Conservation (phyloP, 352 stramenopile species). For the Elongisporangium prolatum region DNA sequence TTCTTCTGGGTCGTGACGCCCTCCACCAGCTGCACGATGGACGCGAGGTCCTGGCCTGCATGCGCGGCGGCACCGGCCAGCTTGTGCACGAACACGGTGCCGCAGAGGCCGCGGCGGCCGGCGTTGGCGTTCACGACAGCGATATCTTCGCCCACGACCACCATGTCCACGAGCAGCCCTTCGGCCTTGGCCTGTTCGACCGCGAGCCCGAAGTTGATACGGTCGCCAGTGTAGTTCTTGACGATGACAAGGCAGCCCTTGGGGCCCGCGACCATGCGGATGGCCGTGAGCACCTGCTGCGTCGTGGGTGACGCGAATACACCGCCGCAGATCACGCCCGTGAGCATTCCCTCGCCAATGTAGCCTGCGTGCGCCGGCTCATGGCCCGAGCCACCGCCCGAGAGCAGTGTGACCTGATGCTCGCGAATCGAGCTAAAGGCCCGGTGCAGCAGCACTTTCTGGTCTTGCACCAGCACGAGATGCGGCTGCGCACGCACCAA, state of each 20-base stretch:
- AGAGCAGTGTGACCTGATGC: constrained; percentile 74
- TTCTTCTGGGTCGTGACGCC: constrained; percentile 43
- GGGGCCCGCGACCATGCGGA: constrained; percentile 78
- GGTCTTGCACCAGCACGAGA: constrained; percentile 48
- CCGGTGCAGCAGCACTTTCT: constrained; percentile 72
- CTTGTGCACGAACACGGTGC: constrained; percentile 97
- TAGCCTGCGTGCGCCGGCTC: constrained; percentile 96
- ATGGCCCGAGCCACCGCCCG: constrained; percentile 82
- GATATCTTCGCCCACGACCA: constrained; percentile 95
- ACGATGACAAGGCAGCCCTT: constrained; percentile 95
- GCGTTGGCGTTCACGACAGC: constrained; percentile 92
- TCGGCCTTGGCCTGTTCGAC: constrained; percentile 94
- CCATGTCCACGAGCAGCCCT: constrained; percentile 90
- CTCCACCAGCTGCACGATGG: constrained; percentile 64
- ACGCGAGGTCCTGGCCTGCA: constrained; percentile 72
- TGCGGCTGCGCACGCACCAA: constrained; percentile 62
- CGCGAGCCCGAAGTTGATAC: constrained; percentile 98
- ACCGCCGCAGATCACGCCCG: constrained; percentile 93
- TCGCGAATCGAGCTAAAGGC: constrained; percentile 59
- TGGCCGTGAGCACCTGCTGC: constrained; percentile 92
- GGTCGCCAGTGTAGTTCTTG: constrained; percentile 99
- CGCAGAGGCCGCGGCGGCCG: constrained; percentile 94
- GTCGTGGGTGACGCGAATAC: constrained; percentile 96
- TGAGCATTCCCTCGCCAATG: constrained; percentile 96
- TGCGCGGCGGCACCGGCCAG: constrained; percentile 89